phyloP scores from a whole-genome alignment of 768 basidiomycete genomes.

The Mycena venus region DNA sequence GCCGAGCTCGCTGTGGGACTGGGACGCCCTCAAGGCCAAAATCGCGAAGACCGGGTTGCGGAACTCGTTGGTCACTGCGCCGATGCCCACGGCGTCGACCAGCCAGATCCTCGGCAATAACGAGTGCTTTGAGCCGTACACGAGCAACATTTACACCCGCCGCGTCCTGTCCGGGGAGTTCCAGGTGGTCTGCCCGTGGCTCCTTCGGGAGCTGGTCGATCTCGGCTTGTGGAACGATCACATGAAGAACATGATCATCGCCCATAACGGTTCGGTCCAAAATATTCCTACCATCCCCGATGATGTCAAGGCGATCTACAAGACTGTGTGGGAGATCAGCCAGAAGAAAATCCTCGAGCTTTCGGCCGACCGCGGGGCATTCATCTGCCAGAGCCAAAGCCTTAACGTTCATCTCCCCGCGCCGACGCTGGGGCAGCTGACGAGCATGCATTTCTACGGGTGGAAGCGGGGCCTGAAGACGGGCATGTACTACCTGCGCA shows the following conservation, averaged over 20 bases:
- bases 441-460: conserved; percentile 87
- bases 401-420: conserved; percentile 82
- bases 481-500: conserved; percentile 87
- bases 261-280: conserved; percentile 50
- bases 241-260: conserved; percentile 35
- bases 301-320: conserved; percentile 87
- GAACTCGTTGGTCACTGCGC: conserved; percentile 81
- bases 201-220: conserved; percentile 84
- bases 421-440: conserved; percentile 81
- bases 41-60: conserved; percentile 75
- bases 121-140: conserved; percentile 91
- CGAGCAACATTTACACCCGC: conserved; percentile 88
- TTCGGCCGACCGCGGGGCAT: conserved; percentile 86
- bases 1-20: conserved; percentile 80
- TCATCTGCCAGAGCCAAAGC: conserved; percentile 86
- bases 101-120: conserved; percentile 88
- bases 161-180: conserved; percentile 89
- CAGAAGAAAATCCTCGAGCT: conserved; percentile 88
- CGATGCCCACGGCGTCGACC: conserved; percentile 90
- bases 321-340: conserved; percentile 90
- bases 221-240: conserved; percentile 77
- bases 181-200: conserved; percentile 89
- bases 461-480: conserved; percentile 92
- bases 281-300: conserved; percentile 77
- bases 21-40: conserved; percentile 77